Evolutionary conservation across 1,139 yeast species (phyloP).

Genomic region (Geotrichum aggregatum): DNA sequence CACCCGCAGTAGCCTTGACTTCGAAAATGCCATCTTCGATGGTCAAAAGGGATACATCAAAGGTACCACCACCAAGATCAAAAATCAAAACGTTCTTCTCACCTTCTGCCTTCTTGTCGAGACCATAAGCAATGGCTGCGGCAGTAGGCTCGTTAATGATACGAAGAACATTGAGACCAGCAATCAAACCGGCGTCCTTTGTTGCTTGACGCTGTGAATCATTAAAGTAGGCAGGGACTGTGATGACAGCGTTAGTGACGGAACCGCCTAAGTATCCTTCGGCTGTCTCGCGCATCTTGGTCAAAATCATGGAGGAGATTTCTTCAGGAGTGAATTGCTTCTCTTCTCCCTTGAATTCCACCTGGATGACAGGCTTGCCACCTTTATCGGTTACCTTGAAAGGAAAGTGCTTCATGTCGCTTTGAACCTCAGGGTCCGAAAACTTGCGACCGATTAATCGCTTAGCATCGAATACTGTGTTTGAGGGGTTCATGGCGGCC

Average conservation of each 20-base stretch:
- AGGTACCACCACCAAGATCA: slow-evolving; percentile 98
- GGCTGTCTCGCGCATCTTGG: slow-evolving; percentile 94
- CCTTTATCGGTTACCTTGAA: slow-evolving; percentile 82
- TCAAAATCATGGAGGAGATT: slow-evolving; percentile 88
- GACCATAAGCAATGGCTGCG: slow-evolving; percentile 96
- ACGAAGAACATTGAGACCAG: slow-evolving; percentile 90
- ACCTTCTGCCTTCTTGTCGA: slow-evolving; percentile 82
- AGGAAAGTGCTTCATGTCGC: slow-evolving; percentile 93
- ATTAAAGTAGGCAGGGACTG: slow-evolving; percentile 94
- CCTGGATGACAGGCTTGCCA: slow-evolving; percentile 87
- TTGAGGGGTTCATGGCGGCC: slow-evolving; percentile 94
- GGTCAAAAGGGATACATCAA: slow-evolving; percentile 94
- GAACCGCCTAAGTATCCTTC: slow-evolving; percentile 84
- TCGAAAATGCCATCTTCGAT: slow-evolving; percentile 99
- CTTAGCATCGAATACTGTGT: slow-evolving; percentile 95
- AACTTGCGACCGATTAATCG: slow-evolving; percentile 94
- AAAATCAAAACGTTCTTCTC: slow-evolving; percentile 86
- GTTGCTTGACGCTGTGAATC: slow-evolving; percentile 96
- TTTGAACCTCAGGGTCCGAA: slow-evolving; percentile 82
- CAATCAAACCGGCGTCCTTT: slow-evolving; percentile 95
- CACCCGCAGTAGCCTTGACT: slow-evolving; percentile 99
- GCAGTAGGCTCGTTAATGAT: slow-evolving; percentile 96
- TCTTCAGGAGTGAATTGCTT: slow-evolving; percentile 94
- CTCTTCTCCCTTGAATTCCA: slow-evolving; percentile 89
- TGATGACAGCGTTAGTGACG: slow-evolving; percentile 85